These are phyloP conservation scores for Neurospora discreta DNA, from an alignment of 495 filamentous ascomycete species.

Conservation along the genomic window DNA sequence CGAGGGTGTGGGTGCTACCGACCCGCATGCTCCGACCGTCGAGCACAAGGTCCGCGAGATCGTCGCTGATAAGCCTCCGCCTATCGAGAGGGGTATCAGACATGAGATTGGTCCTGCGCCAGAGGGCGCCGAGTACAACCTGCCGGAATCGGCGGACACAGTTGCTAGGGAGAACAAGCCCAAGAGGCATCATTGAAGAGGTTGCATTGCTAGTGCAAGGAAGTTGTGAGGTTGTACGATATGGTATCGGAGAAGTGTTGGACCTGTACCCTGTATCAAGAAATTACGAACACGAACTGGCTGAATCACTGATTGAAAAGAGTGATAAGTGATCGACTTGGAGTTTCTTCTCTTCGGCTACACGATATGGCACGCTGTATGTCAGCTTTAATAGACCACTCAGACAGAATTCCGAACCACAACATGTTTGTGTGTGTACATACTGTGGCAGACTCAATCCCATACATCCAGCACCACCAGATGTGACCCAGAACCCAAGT, in stretches of 20 bases:
- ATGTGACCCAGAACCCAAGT: neutral
- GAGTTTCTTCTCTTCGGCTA: neutral
- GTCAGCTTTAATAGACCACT: neutral
- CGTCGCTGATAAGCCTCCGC: slow-evolving; percentile 12
- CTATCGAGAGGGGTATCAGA: slow-evolving; percentile 2
- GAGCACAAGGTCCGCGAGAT: slow-evolving; percentile 22
- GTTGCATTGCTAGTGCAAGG: neutral
- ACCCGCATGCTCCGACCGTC: slow-evolving; percentile 14
- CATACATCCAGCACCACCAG: neutral
- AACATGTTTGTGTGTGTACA: neutral
- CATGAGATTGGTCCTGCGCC: neutral
- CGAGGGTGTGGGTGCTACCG: slow-evolving; percentile 38
- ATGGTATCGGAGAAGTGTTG: neutral
- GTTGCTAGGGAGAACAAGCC: slow-evolving; percentile 29
- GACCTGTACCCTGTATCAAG: neutral
- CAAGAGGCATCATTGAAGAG: neutral
- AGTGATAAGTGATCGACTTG: neutral
- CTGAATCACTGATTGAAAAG: neutral
- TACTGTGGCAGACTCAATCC: neutral
- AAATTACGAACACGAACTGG: neutral
- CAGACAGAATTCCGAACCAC: neutral
- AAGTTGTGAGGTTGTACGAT: neutral
- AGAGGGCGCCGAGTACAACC: slow-evolving; percentile 20
- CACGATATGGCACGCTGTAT: neutral
- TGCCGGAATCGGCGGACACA: slow-evolving; percentile 35